A percentile compares a stretch with the other conserved stretches of the same genome.
Conservation (phyloP, 371 early-diverging fungal species). For the Nematocida homosporus region DNA sequence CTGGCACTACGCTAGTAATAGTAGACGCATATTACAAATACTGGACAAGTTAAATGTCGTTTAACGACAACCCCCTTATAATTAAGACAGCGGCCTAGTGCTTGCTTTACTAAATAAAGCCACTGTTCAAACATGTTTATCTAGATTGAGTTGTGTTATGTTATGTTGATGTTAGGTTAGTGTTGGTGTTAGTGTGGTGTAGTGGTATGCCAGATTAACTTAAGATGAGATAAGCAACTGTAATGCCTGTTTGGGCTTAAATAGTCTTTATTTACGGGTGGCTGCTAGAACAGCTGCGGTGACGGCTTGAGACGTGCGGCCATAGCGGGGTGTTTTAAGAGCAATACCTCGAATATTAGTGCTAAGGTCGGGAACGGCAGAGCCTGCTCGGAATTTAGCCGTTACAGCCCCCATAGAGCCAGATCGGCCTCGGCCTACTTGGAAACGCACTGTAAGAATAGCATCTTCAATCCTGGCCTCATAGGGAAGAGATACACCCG, state of each 20-base stretch:
- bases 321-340: constrained; percentile 2
- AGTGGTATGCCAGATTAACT: neutral
- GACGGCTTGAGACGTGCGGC: constrained; percentile 31
- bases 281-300: constrained; percentile 16
- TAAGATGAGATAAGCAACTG: neutral
- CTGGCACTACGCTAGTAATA: neutral
- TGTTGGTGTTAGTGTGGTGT: too few relatives aligned
- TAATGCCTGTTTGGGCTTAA: neutral
- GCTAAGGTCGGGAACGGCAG: constrained; percentile 6
- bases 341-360: constrained; percentile 44
- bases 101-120: too few relatives aligned
- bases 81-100: too few relatives aligned
- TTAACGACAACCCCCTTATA: too few relatives aligned
- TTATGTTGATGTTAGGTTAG: too few relatives aligned
- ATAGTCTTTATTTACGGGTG: constrained; percentile 6
- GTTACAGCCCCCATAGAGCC: constrained; percentile 34
- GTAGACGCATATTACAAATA: constrained; percentile 9
- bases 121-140: too few relatives aligned
- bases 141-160: too few relatives aligned
- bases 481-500: constrained; percentile 39
- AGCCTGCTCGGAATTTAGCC: constrained; percentile 14
- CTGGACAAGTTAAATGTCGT: too few relatives aligned
- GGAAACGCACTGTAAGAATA: constrained; percentile 6
- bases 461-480: constrained; percentile 10
- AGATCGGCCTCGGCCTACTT: constrained; percentile 27